Evolutionary conservation across 768 basidiomycete species (phyloP), one percentile per base, ranked within the genome.

Genomic region (Naematelia aurantialba): DNA sequence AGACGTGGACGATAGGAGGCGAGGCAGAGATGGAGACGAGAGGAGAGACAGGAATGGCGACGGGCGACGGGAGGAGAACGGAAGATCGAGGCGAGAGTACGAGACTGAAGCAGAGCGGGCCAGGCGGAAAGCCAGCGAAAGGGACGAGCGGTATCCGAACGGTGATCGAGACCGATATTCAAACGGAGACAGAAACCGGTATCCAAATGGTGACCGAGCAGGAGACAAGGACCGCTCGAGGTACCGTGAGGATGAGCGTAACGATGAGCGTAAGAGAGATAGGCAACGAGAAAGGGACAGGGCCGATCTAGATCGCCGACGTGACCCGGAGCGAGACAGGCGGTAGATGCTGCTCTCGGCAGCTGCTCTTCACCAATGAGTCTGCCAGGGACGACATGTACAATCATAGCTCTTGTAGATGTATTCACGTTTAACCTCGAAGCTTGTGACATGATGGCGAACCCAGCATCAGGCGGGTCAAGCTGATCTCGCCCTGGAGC

Each of bases 71-170:
- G 63, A 70, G 2, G 52, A n/a, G n/a, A n/a, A n/a, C n/a, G n/a
- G n/a, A n/a, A n/a, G n/a, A n/a, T n/a, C n/a, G n/a, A n/a, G n/a
- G n/a, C n/a, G 64, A 22, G 56, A 47, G 8, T 59, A 59, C 34
- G 70, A 67, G 53, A 68, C 65, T 13, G 67, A 58, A 34, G 65
- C 62, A 31, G 65, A 69, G 55, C 52, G 66, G 21, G 63, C 58
- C 5, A 34, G 45, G 48, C 58, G 71, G 42, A 71, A 69, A 53
- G 67, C 58, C 19, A 67, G 52, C 55, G 68, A 70, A 52, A 56
- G 63, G 30, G 60, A 62, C 14, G 55, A 65, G 11, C 42, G 65
- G 48, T 59, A 65, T 10, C 50, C 49, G 12, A 47, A 56, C 10
- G 60, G 60, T 12, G 60, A 60, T 26, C 39, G 51, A 47, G 47